Evolutionary conservation across 768 basidiomycete species (phyloP).

Genomic region (Boletus rex-veris): DNA sequence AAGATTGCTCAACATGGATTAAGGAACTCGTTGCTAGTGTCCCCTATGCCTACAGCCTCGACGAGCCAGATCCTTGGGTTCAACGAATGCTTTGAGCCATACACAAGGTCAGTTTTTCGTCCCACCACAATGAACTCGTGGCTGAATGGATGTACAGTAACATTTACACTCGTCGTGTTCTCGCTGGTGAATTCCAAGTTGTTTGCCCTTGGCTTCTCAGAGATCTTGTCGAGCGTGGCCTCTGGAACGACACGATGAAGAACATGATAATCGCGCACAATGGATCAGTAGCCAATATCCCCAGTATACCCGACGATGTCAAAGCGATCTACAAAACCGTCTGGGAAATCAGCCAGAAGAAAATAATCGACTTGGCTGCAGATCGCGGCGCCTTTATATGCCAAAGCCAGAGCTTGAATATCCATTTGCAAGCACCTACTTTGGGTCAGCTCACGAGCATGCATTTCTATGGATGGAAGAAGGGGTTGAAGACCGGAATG

Average conservation of each 20-base stretch:
- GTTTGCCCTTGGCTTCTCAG: conserved; percentile 99
- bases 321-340: conserved; percentile 99
- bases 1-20: conserved; percentile 80
- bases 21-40: conserved; percentile 84
- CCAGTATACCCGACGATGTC: conserved; percentile 82
- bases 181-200: conserved; percentile 99
- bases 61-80: conserved; percentile 97
- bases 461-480: conserved; percentile 99
- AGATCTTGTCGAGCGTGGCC: conserved; percentile 89
- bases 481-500: conserved; percentile 98
- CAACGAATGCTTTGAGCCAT: conserved; percentile 99
- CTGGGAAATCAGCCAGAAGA: conserved; percentile 99
- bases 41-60: conserved; percentile 99
- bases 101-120: conserved; percentile 67
- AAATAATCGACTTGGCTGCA: conserved; percentile 95
- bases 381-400: conserved; percentile 98
- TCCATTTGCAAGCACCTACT: conserved; percentile 87
- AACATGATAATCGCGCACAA: conserved; percentile 98
- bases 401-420: conserved; percentile 92
- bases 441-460: conserved; percentile 90
- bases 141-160: conserved; percentile 53
- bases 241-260: conserved; percentile 99
- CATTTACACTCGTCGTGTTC: conserved; percentile 97
- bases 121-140: neutral
- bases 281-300: conserved; percentile 84